These are phyloP conservation scores for Alternaria sp. DNA, from an alignment of 2,329 filamentous ascomycete genomes.

Conservation along the genomic window DNA sequence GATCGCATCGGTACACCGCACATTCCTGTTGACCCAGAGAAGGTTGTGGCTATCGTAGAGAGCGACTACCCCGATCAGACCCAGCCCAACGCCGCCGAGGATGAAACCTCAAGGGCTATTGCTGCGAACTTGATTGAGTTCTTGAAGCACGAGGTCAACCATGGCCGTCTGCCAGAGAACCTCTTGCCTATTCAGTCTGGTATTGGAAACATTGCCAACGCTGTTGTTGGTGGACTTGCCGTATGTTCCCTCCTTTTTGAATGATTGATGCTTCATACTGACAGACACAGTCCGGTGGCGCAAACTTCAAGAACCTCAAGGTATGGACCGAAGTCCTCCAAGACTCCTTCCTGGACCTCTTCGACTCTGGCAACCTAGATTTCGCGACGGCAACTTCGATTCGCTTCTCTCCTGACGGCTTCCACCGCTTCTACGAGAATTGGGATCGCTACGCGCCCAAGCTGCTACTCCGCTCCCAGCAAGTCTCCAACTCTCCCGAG, in stretches of 20 bases:
- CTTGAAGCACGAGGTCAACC: constrained; percentile 82
- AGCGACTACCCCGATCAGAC: constrained; percentile 83
- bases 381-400: constrained; percentile 90
- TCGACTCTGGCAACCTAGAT: constrained; percentile 85
- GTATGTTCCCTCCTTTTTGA: constrained; percentile 18
- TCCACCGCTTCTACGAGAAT: constrained; percentile 87
- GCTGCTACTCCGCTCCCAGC: constrained; percentile 84
- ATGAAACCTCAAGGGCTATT: constrained; percentile 74
- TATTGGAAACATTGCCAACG: constrained; percentile 93
- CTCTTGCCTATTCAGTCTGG: constrained; percentile 84
- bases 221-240: constrained; percentile 82
- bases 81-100: constrained; percentile 75
- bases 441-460: constrained; percentile 82
- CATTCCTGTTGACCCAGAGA: constrained; percentile 83
- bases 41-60: constrained; percentile 83
- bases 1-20: constrained; percentile 84
- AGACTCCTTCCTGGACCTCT: constrained; percentile 91
- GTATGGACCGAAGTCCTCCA: constrained; percentile 95
- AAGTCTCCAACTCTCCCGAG: constrained; percentile 87
- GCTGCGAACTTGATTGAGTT: constrained; percentile 82
- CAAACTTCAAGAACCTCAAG: constrained; percentile 84
- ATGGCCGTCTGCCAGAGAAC: constrained; percentile 76
- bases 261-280: background rate
- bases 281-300: constrained; percentile 59
- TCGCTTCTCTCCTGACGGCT: constrained; percentile 88